A percentile compares a stretch with the other conserved stretches of the same genome.
Evolutionary conservation across 176 grass and related monocot species (phyloP).

Genomic region (Triticum turgidum): DNA sequence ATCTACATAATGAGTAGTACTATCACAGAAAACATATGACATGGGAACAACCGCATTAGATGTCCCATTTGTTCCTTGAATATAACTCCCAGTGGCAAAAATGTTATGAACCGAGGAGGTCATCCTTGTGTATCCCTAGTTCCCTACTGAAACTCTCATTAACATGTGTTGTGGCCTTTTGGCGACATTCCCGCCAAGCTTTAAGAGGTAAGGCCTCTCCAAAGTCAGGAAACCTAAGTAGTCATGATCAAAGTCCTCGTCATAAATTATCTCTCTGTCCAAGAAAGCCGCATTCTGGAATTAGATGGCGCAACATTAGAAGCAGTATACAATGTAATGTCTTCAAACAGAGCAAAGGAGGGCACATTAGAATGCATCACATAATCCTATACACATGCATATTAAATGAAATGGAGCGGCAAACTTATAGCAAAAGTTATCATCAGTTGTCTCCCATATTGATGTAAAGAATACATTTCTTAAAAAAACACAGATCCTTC

Average conservation of each 20-base stretch:
- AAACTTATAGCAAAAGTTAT: not conserved
- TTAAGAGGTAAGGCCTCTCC: constrained; percentile 92
- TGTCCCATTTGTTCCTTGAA: constrained; percentile 35
- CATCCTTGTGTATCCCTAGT: constrained; percentile 65
- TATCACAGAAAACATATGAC: too few relatives aligned
- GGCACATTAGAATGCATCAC: not conserved
- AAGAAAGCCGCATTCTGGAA: too few relatives aligned
- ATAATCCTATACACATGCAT: not conserved
- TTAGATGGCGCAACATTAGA: too few relatives aligned
- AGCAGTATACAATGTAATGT: not conserved
- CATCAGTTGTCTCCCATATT: too few relatives aligned
- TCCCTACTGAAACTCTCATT: constrained; percentile 90
- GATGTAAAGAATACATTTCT: too few relatives aligned
- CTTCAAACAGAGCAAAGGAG: not conserved
- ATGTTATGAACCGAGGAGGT: constrained; percentile 84
- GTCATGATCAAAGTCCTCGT: constrained; percentile 90
- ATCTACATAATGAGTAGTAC: constrained; percentile 53
- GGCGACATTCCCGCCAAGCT: constrained; percentile 20
- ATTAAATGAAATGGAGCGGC: constrained; percentile 6
- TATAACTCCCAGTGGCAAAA: constrained; percentile 88
- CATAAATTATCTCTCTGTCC: constrained; percentile 38
- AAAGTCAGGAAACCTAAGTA: constrained; percentile 96
- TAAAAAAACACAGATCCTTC: too few relatives aligned
- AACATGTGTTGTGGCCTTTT: constrained; percentile 62
- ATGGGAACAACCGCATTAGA: too few relatives aligned